Conservation (phyloP, 23 red algal genomes). For the Gracilaria caudata region DNA sequence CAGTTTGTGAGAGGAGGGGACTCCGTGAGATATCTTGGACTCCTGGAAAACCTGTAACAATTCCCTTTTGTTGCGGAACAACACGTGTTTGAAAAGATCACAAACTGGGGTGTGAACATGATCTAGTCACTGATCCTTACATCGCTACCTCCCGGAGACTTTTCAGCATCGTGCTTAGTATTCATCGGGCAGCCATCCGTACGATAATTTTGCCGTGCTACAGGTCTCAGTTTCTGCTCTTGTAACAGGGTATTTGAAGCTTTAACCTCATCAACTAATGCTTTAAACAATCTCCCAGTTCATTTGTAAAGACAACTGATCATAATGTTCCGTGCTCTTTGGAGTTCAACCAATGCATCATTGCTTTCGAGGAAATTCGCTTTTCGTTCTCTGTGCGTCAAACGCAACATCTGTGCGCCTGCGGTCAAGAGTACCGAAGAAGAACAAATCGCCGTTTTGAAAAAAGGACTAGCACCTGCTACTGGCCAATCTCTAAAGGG, state of each 20-base stretch:
- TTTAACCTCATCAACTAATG: neutral
- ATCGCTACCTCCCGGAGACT: too few species aligned
- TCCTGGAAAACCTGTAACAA: too few species aligned
- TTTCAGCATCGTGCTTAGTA: neutral
- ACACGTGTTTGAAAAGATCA: too few species aligned
- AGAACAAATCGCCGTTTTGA: conserved; percentile 15
- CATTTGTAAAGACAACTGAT: neutral
- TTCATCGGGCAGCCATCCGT: neutral
- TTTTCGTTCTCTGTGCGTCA: neutral
- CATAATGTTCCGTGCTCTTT: conserved; percentile 2
- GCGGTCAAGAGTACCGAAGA: neutral
- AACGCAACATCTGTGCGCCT: neutral
- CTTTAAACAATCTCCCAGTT: neutral
- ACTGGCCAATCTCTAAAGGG: conserved; percentile 38
- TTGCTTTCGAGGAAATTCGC: neutral
- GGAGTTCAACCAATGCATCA: neutral
- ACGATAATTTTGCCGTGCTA: neutral
- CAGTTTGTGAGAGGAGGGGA: too few species aligned
- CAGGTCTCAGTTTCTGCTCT: neutral
- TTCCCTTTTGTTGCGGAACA: too few species aligned
- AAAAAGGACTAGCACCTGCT: conserved; percentile 36
- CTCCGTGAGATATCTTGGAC: too few species aligned
- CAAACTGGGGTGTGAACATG: too few species aligned
- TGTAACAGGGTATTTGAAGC: neutral
- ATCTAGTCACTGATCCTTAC: too few species aligned